These are phyloP conservation scores for Corinectria fuckeliana DNA, from an alignment of 2,329 filamentous ascomycete genomes.

Conservation along the genomic window DNA sequence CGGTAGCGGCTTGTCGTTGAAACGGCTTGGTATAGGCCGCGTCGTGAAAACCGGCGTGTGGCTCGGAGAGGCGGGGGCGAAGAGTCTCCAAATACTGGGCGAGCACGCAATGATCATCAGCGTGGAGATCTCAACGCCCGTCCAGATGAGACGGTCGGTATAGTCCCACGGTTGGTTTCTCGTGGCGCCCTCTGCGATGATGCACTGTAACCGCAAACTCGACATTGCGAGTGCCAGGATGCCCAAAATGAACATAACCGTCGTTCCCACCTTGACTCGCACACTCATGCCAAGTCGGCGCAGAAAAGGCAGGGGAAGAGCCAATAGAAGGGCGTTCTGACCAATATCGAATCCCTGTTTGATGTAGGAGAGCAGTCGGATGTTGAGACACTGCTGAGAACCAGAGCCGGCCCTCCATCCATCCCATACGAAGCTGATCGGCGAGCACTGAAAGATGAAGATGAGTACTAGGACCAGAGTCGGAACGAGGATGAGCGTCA, in stretches of 20 bases:
- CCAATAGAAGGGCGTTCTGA: constrained; percentile 53
- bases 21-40: constrained; percentile 29
- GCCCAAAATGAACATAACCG: constrained; percentile 53
- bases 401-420: constrained; percentile 26
- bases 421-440: constrained; percentile 44
- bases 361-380: constrained; percentile 47
- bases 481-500: constrained; percentile 44
- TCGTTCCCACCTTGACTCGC: constrained; percentile 53
- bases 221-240: constrained; percentile 48
- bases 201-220: constrained; percentile 45
- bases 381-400: constrained; percentile 27
- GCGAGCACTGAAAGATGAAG: constrained; percentile 51
- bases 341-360: constrained; percentile 54
- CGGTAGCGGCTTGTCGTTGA: constrained; percentile 1
- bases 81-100: constrained; percentile 44
- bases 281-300: constrained; percentile 45
- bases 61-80: background rate
- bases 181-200: constrained; percentile 43
- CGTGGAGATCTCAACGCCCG: constrained; percentile 49
- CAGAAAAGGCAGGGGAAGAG: constrained; percentile 51
- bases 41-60: constrained; percentile 4
- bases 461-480: constrained; percentile 46
- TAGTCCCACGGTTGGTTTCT: constrained; percentile 51
- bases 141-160: constrained; percentile 50
- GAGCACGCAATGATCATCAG: constrained; percentile 51